Conservation (phyloP, 768 basidiomycete species). For the Lepiota subincarnata region DNA sequence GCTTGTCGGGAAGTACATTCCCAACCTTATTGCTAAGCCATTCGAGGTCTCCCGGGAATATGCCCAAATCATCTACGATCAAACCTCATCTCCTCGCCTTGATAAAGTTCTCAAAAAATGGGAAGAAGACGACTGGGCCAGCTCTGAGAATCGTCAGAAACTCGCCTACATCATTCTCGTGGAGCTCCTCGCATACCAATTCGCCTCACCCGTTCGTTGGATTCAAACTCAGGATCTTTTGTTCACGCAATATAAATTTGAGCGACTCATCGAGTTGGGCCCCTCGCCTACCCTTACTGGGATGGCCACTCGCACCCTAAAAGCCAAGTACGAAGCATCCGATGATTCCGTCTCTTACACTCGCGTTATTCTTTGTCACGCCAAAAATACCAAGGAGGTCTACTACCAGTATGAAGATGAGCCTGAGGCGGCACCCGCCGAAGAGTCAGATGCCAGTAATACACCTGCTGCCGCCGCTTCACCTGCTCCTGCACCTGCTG, state of each 20-base stretch:
- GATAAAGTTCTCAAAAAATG: slow-evolving; percentile 93
- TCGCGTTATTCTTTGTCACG: slow-evolving; percentile 84
- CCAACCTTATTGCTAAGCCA: slow-evolving; percentile 89
- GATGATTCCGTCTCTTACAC: slow-evolving; percentile 82
- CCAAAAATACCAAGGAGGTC: slow-evolving; percentile 95
- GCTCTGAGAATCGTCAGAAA: slow-evolving; percentile 79
- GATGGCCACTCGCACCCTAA: slow-evolving; percentile 87
- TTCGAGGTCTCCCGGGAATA: slow-evolving; percentile 84
- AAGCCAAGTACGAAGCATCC: slow-evolving; percentile 87
- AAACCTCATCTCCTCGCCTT: slow-evolving; percentile 92
- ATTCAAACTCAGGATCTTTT: slow-evolving; percentile 97
- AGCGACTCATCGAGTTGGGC: slow-evolving; percentile 92
- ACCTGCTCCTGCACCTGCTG: slow-evolving; percentile 35
- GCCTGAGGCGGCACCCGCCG: slow-evolving; percentile 35
- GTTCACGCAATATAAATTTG: slow-evolving; percentile 82
- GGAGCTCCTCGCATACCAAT: slow-evolving; percentile 96
- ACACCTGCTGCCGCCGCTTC: slow-evolving; percentile 32
- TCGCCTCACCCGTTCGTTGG: slow-evolving; percentile 98
- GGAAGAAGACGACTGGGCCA: slow-evolving; percentile 89
- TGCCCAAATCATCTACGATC: slow-evolving; percentile 92
- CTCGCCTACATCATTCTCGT: slow-evolving; percentile 96
- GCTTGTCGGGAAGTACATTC: slow-evolving; percentile 93
- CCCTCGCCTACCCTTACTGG: slow-evolving; percentile 95
- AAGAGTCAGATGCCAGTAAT: slow-evolving; percentile 29
- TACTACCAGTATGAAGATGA: slow-evolving; percentile 98